These are phyloP conservation scores for Didymella keratinophila DNA, from an alignment of 2,329 filamentous ascomycete species.

Conservation along the genomic window DNA sequence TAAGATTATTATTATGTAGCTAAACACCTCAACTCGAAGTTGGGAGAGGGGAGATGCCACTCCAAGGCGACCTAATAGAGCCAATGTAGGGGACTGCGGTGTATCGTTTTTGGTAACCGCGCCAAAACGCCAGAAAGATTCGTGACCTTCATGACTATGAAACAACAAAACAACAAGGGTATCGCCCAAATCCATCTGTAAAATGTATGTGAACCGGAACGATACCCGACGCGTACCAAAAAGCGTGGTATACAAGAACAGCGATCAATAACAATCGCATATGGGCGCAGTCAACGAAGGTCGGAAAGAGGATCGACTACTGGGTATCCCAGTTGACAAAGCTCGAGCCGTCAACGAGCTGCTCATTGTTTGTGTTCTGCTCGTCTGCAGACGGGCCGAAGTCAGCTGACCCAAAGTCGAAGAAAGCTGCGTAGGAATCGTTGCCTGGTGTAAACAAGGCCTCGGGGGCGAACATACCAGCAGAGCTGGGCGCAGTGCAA, in stretches of 20 bases:
- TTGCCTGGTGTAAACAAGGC: conserved; percentile 34
- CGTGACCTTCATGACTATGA: conserved; percentile 17
- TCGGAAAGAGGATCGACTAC: conserved; percentile 7
- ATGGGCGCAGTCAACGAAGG: neutral
- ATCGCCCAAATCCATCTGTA: conserved; percentile 11
- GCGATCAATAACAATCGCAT: neutral
- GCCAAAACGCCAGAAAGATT: conserved; percentile 16
- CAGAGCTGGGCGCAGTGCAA: conserved; percentile 28
- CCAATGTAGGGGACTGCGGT: conserved; percentile 17
- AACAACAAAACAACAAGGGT: conserved; percentile 13
- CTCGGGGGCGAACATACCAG: conserved; percentile 32
- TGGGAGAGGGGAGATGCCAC: conserved; percentile 21
- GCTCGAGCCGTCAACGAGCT: conserved; percentile 30
- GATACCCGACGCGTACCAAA: conserved; percentile 13
- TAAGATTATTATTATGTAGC: conserved; percentile 32
- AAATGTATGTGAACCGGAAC: conserved; percentile 16
- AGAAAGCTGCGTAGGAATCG: conserved; percentile 32
- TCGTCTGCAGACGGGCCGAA: conserved; percentile 29
- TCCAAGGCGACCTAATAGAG: conserved; percentile 25
- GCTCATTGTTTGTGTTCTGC: conserved; percentile 27
- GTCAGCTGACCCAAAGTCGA: conserved; percentile 31
- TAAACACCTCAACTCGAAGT: conserved; percentile 13
- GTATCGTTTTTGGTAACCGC: conserved; percentile 12
- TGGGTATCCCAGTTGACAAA: conserved; percentile 36
- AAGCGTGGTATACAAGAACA: conserved; percentile 4